Base-by-base conservation (phyloP, 169 alveolate genomes). In the Babesia ovata region DNA sequence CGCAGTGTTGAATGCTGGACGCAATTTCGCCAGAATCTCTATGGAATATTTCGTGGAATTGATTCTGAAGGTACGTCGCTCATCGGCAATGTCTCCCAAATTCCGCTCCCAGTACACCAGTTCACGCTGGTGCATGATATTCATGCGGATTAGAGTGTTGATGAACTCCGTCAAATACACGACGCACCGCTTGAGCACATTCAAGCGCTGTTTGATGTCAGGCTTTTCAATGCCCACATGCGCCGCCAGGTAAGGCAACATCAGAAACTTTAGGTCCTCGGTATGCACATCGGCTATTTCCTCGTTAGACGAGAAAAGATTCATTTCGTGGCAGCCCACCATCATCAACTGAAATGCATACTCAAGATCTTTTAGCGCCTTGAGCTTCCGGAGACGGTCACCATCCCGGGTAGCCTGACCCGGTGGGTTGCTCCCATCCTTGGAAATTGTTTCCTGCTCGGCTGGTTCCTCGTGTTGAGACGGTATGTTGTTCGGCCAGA, bases 171-270 rank as follows among this genome's bases (percentile, higher is more conserved):
- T 70, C 28, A 81, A 24, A 66, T 61, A 81, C 36, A 81, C 75
- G 63, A 45, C 36, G 65, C 63, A 45, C 4, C 65, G 63, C 59
- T 54, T 70, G 36, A 81, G 70, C 14, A 70, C 52, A 12, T 22
- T 26, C 36, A 75, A 22, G 36, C 88, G 52, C 22, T 81, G 52
- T 46, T 7, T 4, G 57, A 81, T 2, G 44, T 71, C 84, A 8
- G 88, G 88, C 63, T 70, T 81, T 48, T 81, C 84, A 7, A 81
- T 0, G 42, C 56, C 19, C 16, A 81, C 84, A 56, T 70, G 84
- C n/a, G 84, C 61, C 19, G 56, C 26, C 46, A 81, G 46, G 39
- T 62, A 81, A 0, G 88, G 88, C 60, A 81, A 73, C 83, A 81
- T 71, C 3, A 81, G 75, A 57, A 69, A 81, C 22, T 81, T 81